phyloP scores from a whole-genome alignment of 2,329 filamentous ascomycete genomes.

The Talaromyces rugulosus region DNA sequence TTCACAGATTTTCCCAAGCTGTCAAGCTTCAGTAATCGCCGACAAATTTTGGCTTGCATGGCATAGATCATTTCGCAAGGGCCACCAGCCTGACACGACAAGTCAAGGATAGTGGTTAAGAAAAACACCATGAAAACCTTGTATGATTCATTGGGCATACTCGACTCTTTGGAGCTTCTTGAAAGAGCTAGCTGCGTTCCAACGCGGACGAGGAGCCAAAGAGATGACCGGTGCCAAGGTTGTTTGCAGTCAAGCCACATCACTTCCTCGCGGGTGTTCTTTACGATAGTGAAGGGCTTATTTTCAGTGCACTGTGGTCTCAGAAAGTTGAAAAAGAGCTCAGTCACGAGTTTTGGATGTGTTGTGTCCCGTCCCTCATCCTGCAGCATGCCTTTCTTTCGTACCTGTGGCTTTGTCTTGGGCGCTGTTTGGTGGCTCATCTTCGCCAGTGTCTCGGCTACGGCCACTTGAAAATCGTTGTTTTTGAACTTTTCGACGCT shows the following conservation, averaged over 20 bases:
- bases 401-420: constrained; percentile 30
- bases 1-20: background rate
- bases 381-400: constrained; percentile 35
- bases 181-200: constrained; percentile 38
- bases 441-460: constrained; percentile 30
- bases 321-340: constrained; percentile 46
- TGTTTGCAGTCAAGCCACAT: constrained; percentile 32
- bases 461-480: constrained; percentile 9
- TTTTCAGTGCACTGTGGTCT: constrained; percentile 32
- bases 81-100: background rate
- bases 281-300: constrained; percentile 36
- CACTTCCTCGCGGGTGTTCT: constrained; percentile 54
- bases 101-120: constrained; percentile 34
- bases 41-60: constrained; percentile 44
- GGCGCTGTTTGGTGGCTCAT: constrained; percentile 32
- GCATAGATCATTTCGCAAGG: constrained; percentile 21
- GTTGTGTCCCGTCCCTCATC: constrained; percentile 48
- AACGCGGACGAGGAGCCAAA: constrained; percentile 56
- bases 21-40: constrained; percentile 41
- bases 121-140: constrained; percentile 51
- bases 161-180: background rate
- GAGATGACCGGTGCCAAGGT: constrained; percentile 51
- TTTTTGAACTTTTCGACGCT: background rate
- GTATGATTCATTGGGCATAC: constrained; percentile 30
- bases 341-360: constrained; percentile 50